Percentiles rank a stretch among this genome's conserved stretches.
phyloP scores from a whole-genome alignment of 192 early-diverging fungal species.

The Linnemannia elongata region DNA sequence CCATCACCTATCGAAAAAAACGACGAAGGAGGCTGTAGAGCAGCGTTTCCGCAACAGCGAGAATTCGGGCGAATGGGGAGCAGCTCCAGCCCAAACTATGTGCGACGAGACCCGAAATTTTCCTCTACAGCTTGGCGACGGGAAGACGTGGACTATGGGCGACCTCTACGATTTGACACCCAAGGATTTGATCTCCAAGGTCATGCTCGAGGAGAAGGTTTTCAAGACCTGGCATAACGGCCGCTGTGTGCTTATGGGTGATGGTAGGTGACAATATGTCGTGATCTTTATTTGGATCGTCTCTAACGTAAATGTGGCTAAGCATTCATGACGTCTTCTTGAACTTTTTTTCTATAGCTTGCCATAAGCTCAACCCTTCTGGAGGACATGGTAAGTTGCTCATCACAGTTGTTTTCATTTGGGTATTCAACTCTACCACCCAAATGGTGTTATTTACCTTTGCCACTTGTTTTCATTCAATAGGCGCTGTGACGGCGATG shows the following conservation, averaged over 20 bases:
- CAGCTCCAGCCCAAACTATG: background rate
- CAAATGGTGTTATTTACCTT: background rate
- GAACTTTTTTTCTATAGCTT: background rate
- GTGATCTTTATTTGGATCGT: background rate
- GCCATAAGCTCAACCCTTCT: slow-evolving; percentile 14
- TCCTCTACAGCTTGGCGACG: background rate
- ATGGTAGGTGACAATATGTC: background rate
- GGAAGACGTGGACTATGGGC: background rate
- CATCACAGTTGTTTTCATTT: background rate
- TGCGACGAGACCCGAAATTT: background rate
- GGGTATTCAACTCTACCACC: background rate
- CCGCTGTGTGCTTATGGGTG: slow-evolving; percentile 5
- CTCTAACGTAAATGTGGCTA: background rate
- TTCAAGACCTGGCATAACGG: slow-evolving; percentile 24
- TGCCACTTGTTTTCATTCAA: background rate
- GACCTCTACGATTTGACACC: background rate
- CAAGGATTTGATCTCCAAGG: slow-evolving; percentile 7
- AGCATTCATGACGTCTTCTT: background rate
- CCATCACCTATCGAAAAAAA: background rate
- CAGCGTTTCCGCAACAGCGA: background rate
- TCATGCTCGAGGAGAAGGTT: slow-evolving; percentile 20
- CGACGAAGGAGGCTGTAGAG: background rate
- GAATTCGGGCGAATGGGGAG: slow-evolving; percentile 25
- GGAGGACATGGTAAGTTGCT: background rate
- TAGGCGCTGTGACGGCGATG: background rate